Conservation (phyloP, 441 rosid genomes). For the Populus hybrid region DNA sequence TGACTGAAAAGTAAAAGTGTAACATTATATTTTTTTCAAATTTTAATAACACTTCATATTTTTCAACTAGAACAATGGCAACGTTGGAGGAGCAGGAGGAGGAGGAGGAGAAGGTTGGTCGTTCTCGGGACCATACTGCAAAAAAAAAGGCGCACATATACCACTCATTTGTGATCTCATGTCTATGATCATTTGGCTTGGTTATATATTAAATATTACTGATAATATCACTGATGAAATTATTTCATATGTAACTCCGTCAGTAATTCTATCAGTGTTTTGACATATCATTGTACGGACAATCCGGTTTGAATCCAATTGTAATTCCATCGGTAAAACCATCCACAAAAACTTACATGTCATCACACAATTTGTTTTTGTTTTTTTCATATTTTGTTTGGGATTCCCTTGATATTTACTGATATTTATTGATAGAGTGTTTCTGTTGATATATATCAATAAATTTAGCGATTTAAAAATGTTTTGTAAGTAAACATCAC, state of each 20-base stretch:
- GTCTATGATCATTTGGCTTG: rapidly evolving
- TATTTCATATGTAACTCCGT: rapidly evolving
- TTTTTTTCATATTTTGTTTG: no score
- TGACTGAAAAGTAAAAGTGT: no score
- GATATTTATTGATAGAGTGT: no score
- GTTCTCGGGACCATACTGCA: rapidly evolving
- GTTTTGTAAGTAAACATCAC: rapidly evolving
- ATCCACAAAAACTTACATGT: rapidly evolving
- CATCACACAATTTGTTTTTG: no score
- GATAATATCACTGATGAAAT: rapidly evolving
- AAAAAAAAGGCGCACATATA: no score
- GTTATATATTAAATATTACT: no score
- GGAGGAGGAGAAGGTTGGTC: rapidly evolving
- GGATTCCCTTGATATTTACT: rapidly evolving
- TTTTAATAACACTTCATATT: no score
- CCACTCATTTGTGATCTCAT: no score
- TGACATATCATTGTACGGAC: rapidly evolving
- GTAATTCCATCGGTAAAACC: rapidly evolving
- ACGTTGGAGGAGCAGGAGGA: rapidly evolving
- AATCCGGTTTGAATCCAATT: rapidly evolving
- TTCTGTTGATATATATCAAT: no score
- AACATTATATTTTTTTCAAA: no score
- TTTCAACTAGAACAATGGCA: no score
- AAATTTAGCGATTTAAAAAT: no score
- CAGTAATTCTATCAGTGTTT: rapidly evolving